Evolutionary conservation across 768 basidiomycete species (phyloP).

Genomic region (Leccinellum albellum): DNA sequence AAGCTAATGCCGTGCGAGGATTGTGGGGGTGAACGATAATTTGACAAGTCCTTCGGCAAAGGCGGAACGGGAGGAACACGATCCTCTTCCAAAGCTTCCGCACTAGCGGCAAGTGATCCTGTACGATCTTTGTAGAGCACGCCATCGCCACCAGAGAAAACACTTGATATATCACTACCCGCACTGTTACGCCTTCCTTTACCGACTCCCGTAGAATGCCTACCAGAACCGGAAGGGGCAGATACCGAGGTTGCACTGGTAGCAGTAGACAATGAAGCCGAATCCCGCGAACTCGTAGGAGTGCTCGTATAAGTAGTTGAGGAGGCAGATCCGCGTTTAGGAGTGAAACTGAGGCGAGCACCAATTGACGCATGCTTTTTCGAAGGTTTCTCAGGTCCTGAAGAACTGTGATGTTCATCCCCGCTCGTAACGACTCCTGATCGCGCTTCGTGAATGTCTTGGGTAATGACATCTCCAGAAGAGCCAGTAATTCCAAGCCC

Average conservation of each 20-base stretch:
- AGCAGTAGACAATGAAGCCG: conserved; percentile 72
- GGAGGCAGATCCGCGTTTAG: conserved; percentile 85
- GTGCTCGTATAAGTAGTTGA: conserved; percentile 84
- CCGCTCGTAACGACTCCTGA: conserved; percentile 47
- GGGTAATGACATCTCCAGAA: conserved; percentile 29
- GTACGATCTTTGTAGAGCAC: conserved; percentile 64
- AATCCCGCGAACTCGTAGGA: conserved; percentile 83
- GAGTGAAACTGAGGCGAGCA: conserved; percentile 71
- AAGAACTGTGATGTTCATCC: conserved; percentile 51
- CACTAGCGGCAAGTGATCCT: conserved; percentile 54
- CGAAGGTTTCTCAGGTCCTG: conserved; percentile 56
- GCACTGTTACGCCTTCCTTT: conserved; percentile 74
- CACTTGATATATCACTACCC: conserved; percentile 78
- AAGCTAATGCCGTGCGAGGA: conserved; percentile 54
- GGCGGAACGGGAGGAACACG: conserved; percentile 92
- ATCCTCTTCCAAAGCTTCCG: conserved; percentile 57
- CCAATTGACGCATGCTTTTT: conserved; percentile 58
- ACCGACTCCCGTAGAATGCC: conserved; percentile 62
- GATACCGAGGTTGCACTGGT: conserved; percentile 79
- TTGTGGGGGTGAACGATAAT: conserved; percentile 65
- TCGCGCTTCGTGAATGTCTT: conserved; percentile 41
- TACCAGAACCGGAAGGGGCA: conserved; percentile 53
- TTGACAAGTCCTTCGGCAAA: conserved; percentile 84
- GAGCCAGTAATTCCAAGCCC: conserved; percentile 36
- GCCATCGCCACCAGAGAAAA: conserved; percentile 62